phyloP scores from a whole-genome alignment of 257 asterid species.

The Hygrophila difformis region DNA sequence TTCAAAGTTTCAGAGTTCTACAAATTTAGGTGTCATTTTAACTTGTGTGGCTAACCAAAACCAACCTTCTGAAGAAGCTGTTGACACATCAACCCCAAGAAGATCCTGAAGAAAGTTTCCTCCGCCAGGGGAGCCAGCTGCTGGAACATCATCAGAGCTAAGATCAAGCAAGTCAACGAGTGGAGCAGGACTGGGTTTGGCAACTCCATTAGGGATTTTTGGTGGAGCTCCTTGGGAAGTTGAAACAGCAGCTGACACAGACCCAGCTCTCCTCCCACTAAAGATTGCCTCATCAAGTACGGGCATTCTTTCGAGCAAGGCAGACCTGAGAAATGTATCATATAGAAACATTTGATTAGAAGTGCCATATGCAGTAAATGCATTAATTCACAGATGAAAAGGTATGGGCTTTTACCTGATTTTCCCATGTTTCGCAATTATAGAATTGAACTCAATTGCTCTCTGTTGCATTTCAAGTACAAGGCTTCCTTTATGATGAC shows the following conservation, averaged over 20 bases:
- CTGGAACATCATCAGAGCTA: conserved; percentile 60
- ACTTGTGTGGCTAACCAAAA: conserved; percentile 12
- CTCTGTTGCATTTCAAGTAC: conserved; percentile 97
- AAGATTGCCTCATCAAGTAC: conserved; percentile 86
- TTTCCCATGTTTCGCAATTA: conserved; percentile 64
- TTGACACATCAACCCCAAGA: conserved; percentile 67
- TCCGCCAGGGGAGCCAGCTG: conserved; percentile 69
- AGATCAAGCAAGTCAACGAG: conserved; percentile 88
- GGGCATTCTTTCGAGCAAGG: conserved; percentile 92
- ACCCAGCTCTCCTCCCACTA: conserved; percentile 79
- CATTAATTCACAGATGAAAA: not conserved
- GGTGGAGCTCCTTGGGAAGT: conserved; percentile 67
- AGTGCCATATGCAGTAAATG: conserved; percentile 7
- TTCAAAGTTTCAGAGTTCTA: conserved; percentile 7
- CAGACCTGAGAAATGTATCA: conserved; percentile 45
- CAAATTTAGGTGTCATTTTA: conserved; percentile 2
- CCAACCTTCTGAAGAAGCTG: conserved; percentile 58
- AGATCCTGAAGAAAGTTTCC: conserved; percentile 74
- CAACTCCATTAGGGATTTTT: conserved; percentile 77
- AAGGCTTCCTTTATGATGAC: conserved; percentile 77
- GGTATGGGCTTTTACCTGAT: conserved; percentile 46
- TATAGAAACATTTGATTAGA: conserved; percentile 11
- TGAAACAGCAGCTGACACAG: conserved; percentile 59
- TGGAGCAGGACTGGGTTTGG: conserved; percentile 57
- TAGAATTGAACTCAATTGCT: conserved; percentile 86